These are phyloP conservation scores for Linum lewisii DNA, from an alignment of 345 rosid genomes.

Conservation along the genomic window DNA sequence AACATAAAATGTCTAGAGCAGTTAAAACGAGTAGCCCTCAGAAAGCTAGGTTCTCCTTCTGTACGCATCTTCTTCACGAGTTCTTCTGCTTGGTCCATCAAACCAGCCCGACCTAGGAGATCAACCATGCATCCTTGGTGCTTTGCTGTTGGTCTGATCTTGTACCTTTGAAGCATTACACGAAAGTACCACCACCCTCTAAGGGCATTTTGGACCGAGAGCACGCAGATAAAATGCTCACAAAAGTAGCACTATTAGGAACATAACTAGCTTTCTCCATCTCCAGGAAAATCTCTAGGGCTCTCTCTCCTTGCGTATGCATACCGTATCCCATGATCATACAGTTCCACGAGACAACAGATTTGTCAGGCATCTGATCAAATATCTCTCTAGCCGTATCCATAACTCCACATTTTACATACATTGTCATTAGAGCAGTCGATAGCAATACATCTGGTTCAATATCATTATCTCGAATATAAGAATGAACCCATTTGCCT, in stretches of 20 bases:
- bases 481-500: conserved; percentile 44
- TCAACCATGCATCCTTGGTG: background rate
- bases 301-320: conserved; percentile 35
- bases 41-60: background rate
- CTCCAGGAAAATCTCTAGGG: conserved; percentile 34
- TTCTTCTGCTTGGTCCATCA: background rate
- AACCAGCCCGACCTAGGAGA: background rate
- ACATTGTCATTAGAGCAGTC: conserved; percentile 50
- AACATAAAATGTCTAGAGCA: background rate
- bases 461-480: conserved; percentile 24
- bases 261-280: conserved; percentile 38
- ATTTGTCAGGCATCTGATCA: conserved; percentile 22
- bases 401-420: conserved; percentile 24
- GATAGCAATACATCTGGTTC: conserved; percentile 40
- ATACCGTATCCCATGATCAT: conserved; percentile 31
- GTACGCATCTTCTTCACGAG: background rate
- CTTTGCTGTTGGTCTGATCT: background rate
- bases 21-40: background rate
- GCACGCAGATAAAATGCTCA: conserved; percentile 50
- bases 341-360: conserved; percentile 25
- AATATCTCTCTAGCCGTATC: conserved; percentile 22
- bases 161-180: background rate
- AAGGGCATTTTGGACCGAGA: background rate
- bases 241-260: conserved; percentile 43
- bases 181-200: background rate